Percentiles rank a stretch among this genome's conserved stretches.
Evolutionary conservation across 2,329 filamentous ascomycete genomes (phyloP).

Genomic region (Rhexocercosporidium sp.): DNA sequence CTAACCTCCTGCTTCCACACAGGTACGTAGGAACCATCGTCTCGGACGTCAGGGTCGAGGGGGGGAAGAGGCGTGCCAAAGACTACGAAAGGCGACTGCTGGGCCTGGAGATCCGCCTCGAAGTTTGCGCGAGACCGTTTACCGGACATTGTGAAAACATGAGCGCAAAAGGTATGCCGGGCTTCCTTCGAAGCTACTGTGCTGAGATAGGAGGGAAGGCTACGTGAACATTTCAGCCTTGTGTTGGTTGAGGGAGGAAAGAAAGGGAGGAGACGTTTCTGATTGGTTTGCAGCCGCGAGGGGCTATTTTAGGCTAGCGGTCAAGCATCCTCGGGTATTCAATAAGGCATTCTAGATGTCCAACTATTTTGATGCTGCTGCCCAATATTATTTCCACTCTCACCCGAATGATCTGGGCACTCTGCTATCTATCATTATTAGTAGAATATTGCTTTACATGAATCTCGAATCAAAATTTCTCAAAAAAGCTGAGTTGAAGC

Average conservation of each 20-base stretch:
- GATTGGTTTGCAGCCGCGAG: slow-evolving; percentile 17
- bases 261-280: background rate
- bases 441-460: too few relatives aligned
- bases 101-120: slow-evolving; percentile 72
- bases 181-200: background rate
- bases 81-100: slow-evolving; percentile 74
- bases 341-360: too few relatives aligned
- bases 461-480: too few relatives aligned
- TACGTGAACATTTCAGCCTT: slow-evolving; percentile 19
- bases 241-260: background rate
- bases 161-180: background rate
- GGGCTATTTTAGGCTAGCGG: slow-evolving; percentile 4
- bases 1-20: slow-evolving; percentile 99
- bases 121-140: slow-evolving; percentile 82
- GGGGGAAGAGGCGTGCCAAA: slow-evolving; percentile 88
- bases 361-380: too few relatives aligned
- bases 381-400: too few relatives aligned
- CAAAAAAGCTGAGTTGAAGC: too few relatives aligned
- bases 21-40: slow-evolving; percentile 91
- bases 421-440: too few relatives aligned
- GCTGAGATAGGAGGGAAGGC: slow-evolving; percentile 14
- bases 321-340: background rate
- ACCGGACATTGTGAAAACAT: slow-evolving; percentile 63
- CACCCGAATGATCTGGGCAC: too few relatives aligned
- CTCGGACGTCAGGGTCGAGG: slow-evolving; percentile 74